Conservation (phyloP, 1,139 yeast genomes). For the Hyphopichia burtonii region DNA sequence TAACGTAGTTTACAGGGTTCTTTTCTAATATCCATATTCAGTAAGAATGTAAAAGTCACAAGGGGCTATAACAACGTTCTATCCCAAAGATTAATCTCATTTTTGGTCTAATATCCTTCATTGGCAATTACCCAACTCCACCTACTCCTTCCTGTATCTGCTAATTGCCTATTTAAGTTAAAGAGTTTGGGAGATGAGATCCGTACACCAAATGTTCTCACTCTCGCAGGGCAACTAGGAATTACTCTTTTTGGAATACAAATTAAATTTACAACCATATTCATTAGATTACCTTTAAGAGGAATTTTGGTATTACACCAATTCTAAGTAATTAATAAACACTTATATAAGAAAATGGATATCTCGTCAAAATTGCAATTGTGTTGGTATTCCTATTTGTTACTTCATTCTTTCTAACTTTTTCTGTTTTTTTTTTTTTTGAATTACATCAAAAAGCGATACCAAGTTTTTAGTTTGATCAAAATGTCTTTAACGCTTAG, state of each 20-base stretch:
- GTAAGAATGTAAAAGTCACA: too few species aligned
- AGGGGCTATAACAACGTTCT: too few species aligned
- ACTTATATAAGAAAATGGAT: constrained; percentile 1
- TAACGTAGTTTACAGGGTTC: too few species aligned
- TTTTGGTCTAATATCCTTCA: not conserved
- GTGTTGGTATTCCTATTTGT: not conserved
- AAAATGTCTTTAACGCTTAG: constrained; percentile 3
- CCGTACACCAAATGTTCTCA: too few species aligned
- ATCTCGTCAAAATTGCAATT: not conserved
- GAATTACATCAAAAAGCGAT: too few species aligned
- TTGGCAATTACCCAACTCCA: not conserved
- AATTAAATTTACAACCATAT: not conserved
- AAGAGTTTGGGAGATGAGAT: not conserved
- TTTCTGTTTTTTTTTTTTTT: not conserved
- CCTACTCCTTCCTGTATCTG: not conserved
- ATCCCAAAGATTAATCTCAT: not conserved
- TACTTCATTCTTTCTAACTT: not conserved
- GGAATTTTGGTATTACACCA: not conserved
- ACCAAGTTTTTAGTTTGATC: too few species aligned
- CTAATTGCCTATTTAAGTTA: not conserved
- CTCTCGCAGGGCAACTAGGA: not conserved
- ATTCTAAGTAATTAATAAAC: not conserved
- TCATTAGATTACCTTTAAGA: not conserved
- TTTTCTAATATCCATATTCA: too few species aligned
- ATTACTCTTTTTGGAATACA: not conserved